Evolutionary conservation across 805 yeast genomes (phyloP).

Genomic region (Pichia insulana): DNA sequence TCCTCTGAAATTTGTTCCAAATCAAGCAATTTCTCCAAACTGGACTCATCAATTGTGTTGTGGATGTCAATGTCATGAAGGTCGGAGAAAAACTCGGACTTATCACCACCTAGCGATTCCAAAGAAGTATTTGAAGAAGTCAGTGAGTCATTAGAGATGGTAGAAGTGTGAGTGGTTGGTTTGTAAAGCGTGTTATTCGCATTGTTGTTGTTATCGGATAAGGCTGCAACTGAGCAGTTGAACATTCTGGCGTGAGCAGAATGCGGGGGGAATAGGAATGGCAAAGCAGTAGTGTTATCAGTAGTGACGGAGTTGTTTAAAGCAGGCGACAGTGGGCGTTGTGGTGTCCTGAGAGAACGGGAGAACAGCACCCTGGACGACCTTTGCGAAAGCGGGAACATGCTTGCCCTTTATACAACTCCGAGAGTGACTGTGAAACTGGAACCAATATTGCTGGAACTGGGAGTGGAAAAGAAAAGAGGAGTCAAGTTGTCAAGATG

Average conservation of each 20-base stretch:
- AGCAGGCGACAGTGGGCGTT: too few relatives aligned
- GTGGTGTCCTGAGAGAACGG: too few relatives aligned
- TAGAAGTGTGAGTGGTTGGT: background rate
- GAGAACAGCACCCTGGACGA: too few relatives aligned
- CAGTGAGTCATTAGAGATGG: slow-evolving; percentile 2
- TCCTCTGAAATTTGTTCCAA: slow-evolving; percentile 16
- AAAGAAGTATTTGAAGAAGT: slow-evolving; percentile 7
- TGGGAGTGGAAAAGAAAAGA: too few relatives aligned
- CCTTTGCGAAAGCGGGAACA: too few relatives aligned
- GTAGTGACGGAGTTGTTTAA: too few relatives aligned
- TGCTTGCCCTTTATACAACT: too few relatives aligned
- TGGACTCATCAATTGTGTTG: slow-evolving; percentile 3
- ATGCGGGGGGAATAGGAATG: background rate
- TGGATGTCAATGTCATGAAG: background rate
- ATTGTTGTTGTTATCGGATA: background rate
- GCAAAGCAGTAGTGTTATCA: too few relatives aligned
- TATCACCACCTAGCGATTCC: background rate
- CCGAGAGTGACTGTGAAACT: too few relatives aligned
- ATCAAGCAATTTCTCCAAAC: slow-evolving; percentile 19
- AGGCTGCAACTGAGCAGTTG: background rate
- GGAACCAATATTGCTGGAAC: background rate
- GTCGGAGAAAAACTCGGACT: background rate
- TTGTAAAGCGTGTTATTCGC: background rate
- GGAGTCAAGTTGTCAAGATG: too few relatives aligned
- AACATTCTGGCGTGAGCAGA: background rate